Evolutionary conservation across 176 grass and related monocot genomes (phyloP).

Genomic region (Musa troglodytarum): DNA sequence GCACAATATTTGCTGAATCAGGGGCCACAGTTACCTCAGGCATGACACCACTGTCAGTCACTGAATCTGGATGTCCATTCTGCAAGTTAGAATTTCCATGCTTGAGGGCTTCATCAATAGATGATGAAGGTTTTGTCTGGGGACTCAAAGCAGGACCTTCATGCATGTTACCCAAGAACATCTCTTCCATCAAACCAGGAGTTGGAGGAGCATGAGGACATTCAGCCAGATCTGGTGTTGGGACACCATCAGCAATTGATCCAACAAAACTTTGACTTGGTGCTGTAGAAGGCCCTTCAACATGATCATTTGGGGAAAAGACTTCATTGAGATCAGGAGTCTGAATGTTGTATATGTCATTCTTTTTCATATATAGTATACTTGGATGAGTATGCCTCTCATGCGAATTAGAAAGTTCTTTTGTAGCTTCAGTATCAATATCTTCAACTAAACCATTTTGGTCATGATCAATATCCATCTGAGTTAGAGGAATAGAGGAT

Average conservation of each 20-base stretch:
- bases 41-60: constrained; percentile 32
- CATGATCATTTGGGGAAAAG: constrained; percentile 53
- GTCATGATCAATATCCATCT: constrained; percentile 76
- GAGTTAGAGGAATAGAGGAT: constrained; percentile 29
- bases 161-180: constrained; percentile 58
- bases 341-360: constrained; percentile 22
- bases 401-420: constrained; percentile 32
- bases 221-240: constrained; percentile 48
- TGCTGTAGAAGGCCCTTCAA: constrained; percentile 29
- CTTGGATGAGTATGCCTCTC: constrained; percentile 37
- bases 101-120: constrained; percentile 44
- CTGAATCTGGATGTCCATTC: constrained; percentile 22
- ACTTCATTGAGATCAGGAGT: constrained; percentile 92
- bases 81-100: constrained; percentile 32
- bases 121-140: constrained; percentile 54
- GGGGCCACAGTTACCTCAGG: background rate
- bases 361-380: background rate
- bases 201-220: constrained; percentile 74
- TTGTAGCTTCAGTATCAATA: constrained; percentile 34
- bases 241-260: constrained; percentile 40
- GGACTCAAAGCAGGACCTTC: constrained; percentile 69
- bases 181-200: constrained; percentile 84
- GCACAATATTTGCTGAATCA: background rate
- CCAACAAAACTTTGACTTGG: constrained; percentile 32
- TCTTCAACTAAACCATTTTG: constrained; percentile 36